A percentile compares a stretch with the other conserved stretches of the same genome.
These are phyloP conservation scores for Paramecium pentaurelia DNA, from an alignment of 73 alveolate species.

Conservation along the genomic window DNA sequence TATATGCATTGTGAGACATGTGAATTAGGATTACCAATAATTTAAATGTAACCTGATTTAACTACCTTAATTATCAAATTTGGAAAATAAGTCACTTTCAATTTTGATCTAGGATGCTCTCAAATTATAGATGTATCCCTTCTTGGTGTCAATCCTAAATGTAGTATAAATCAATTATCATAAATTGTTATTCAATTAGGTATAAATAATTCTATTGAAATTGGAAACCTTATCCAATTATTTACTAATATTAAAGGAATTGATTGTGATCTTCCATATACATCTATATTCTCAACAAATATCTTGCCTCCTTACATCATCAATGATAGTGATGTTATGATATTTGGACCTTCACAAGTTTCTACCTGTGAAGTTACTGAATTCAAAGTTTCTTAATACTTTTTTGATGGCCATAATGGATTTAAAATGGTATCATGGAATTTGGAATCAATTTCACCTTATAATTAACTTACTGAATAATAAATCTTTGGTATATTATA, in stretches of 20 bases:
- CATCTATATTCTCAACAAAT: background rate
- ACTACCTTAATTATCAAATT: background rate
- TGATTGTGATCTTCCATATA: background rate
- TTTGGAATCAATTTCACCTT: background rate
- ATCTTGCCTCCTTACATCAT: background rate
- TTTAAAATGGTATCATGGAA: background rate
- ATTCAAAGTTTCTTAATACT: background rate
- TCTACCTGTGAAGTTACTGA: background rate
- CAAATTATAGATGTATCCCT: background rate
- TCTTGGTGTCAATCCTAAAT: background rate
- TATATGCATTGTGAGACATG: background rate
- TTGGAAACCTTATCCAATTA: background rate
- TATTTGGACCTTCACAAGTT: background rate
- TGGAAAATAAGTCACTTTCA: background rate
- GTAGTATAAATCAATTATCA: background rate
- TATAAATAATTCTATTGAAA: background rate
- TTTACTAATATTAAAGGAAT: background rate
- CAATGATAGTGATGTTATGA: background rate
- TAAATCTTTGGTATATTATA: background rate
- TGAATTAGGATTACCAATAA: background rate
- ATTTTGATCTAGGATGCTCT: background rate
- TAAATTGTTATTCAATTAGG: background rate
- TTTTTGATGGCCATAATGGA: constrained; percentile 1
- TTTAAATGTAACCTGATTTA: background rate
- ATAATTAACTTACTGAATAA: background rate